phyloP scores from a whole-genome alignment of 495 filamentous ascomycete genomes.

The Penicillium herquei region DNA sequence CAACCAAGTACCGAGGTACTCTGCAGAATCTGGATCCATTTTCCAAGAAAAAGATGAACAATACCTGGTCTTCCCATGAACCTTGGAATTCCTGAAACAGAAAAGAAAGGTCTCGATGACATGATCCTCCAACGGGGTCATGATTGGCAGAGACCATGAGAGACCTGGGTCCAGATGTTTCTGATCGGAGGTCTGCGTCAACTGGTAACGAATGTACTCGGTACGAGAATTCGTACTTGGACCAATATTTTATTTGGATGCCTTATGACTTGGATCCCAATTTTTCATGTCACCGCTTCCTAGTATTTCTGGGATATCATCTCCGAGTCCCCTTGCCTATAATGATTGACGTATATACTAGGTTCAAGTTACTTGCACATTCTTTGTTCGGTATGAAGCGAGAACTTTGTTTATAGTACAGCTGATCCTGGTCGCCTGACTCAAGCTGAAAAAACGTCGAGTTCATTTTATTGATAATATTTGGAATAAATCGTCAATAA shows the following conservation, averaged over 20 bases:
- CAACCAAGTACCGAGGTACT: too few species aligned
- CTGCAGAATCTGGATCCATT: neutral
- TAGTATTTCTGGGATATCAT: neutral
- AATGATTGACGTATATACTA: neutral
- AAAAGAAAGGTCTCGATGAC: constrained; percentile 1
- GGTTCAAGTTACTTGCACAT: neutral
- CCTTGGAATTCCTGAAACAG: neutral
- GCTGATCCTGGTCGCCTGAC: too few species aligned
- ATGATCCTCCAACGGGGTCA: constrained; percentile 1
- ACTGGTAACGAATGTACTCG: neutral
- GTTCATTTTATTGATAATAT: neutral
- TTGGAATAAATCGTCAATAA: neutral
- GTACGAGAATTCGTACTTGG: neutral
- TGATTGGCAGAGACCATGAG: constrained; percentile 1
- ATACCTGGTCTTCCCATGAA: neutral
- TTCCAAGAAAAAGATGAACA: neutral
- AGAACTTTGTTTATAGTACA: too few species aligned
- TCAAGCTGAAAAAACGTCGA: too few species aligned
- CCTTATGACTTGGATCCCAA: neutral
- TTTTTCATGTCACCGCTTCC: neutral
- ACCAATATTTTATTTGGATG: neutral
- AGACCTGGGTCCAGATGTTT: constrained; percentile 5
- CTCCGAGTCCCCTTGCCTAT: neutral
- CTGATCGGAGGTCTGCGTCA: constrained; percentile 4
- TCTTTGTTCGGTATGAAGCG: neutral